Percentiles rank a stretch among this genome's conserved stretches.
Conservation (phyloP, 441 rosid species). For the Capsella rubella region DNA sequence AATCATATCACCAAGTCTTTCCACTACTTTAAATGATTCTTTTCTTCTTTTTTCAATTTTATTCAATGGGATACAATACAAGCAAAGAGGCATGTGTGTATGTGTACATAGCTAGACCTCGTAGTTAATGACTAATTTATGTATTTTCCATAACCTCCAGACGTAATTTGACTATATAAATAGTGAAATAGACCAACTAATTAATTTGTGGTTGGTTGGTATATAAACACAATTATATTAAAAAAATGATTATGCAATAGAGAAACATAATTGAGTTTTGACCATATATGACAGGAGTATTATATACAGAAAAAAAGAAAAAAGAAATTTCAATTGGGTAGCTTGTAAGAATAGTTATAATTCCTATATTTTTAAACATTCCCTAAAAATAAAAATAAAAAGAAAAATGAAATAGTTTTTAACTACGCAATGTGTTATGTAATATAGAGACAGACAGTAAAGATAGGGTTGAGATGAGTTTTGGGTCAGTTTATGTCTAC, state of each 20-base stretch:
- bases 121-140: constrained; percentile 1
- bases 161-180: constrained; percentile 11
- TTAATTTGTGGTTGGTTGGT: neutral
- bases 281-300: constrained; percentile 12
- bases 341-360: constrained; percentile 39
- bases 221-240: neutral
- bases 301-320: too few species aligned
- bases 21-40: constrained; percentile 30
- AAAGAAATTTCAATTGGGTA: neutral
- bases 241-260: neutral
- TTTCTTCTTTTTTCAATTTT: neutral
- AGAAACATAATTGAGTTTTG: constrained; percentile 1
- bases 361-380: neutral
- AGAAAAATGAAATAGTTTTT: constrained; percentile 13
- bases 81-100: constrained; percentile 25
- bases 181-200: constrained; percentile 19
- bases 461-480: too few species aligned
- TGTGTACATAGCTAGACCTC: constrained; percentile 28
- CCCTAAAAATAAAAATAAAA: neutral
- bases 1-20: constrained; percentile 46
- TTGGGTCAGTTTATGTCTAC: constrained; percentile 42
- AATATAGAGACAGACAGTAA: constrained; percentile 41
- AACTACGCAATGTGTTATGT: constrained; percentile 40
- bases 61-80: too few species aligned
- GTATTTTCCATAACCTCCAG: neutral